Conservation (phyloP, 1,284 basidiomycete species). For the Vanrija humicola region DNA sequence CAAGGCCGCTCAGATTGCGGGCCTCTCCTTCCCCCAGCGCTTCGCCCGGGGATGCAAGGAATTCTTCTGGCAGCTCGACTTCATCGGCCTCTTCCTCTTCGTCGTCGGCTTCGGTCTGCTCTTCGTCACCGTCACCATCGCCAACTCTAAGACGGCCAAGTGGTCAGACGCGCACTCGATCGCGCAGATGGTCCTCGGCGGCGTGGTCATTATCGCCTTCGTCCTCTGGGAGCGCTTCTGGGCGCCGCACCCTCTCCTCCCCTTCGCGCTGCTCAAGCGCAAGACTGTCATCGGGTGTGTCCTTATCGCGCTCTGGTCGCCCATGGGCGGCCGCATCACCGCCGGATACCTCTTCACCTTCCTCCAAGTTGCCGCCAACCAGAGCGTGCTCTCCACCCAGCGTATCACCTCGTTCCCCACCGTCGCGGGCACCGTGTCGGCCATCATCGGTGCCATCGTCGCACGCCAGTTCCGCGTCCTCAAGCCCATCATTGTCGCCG, state of each 20-base stretch:
- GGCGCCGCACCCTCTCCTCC: conserved; percentile 46
- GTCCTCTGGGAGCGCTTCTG: conserved; percentile 46
- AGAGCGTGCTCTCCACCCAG: conserved; percentile 36
- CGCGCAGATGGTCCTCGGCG: conserved; percentile 45
- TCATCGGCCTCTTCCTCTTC: conserved; percentile 46
- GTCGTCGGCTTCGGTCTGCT: conserved; percentile 24
- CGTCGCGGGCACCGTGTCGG: conserved; percentile 43
- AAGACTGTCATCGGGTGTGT: conserved; percentile 45
- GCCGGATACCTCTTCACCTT: conserved; percentile 41
- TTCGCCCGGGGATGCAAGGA: conserved; percentile 18
- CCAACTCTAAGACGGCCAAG: conserved; percentile 25
- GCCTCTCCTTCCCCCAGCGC: conserved; percentile 6
- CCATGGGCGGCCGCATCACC: conserved; percentile 17
- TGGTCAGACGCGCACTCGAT: conserved; percentile 46
- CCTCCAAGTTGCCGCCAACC: conserved; percentile 40
- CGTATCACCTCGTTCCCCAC: conserved; percentile 51
- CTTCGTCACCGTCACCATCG: conserved; percentile 48
- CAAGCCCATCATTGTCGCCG: conserved; percentile 47
- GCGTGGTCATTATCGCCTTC: conserved; percentile 41
- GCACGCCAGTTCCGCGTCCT: conserved; percentile 44
- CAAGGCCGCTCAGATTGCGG: conserved; percentile 19
- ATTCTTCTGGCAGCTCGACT: conserved; percentile 50
- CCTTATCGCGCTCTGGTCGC: conserved; percentile 39
- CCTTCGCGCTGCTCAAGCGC: conserved; percentile 46
- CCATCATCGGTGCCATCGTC: conserved; percentile 43